Base-by-base conservation (phyloP, 306 rosid species). In the Dryas alaskensis region DNA sequence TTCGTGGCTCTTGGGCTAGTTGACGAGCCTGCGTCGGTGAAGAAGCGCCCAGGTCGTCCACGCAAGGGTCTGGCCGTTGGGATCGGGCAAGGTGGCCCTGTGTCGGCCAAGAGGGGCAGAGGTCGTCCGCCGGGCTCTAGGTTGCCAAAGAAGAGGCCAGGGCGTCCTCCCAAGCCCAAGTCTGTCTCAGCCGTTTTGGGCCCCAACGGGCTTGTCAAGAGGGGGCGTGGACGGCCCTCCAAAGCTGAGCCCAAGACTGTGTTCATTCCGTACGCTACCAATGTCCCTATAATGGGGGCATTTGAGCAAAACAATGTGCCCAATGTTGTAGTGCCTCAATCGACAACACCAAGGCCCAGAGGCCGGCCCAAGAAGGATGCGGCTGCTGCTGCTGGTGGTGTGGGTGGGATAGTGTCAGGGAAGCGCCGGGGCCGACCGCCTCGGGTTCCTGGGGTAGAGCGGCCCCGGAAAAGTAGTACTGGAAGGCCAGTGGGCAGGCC, bases 401-500 rank as follows among this genome's bases (percentile, higher is more conserved):
- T 44, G 66, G 67, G 27, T 39, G 81, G 66, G 1, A 62, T 3
- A 52, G 10, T 78, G 72, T 8, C 74, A 2, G 82, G 76, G 3
- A 82, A 55, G 74, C 73, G 69, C 43, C 62, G 73, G n/a, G 77
- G 89, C 10, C 76, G 84, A 4, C 84, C 86, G 10, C 74, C 76
- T 3, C 73, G 75, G 58, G 54, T 71, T 27, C 76, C 79, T 0
- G 80, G 79, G 2, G 58, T 68, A 27, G 71, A 52, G 17, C 79
- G 73, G 53, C 55, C 78, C 43, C 80, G 22, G 10, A 78, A 4
- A 8, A 48, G 62, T 42, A 12, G 67, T 13, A 22, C 78, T 5
- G 92, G 87, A 0, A 88, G 88, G 84, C 82, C 92, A 0, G 92
- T 88, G 14, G 98, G 98, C 7, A 88, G 98, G 40, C 98, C 98